Evolutionary conservation across 192 early-diverging fungal species (phyloP).

Genomic region (Backusella sp.): DNA sequence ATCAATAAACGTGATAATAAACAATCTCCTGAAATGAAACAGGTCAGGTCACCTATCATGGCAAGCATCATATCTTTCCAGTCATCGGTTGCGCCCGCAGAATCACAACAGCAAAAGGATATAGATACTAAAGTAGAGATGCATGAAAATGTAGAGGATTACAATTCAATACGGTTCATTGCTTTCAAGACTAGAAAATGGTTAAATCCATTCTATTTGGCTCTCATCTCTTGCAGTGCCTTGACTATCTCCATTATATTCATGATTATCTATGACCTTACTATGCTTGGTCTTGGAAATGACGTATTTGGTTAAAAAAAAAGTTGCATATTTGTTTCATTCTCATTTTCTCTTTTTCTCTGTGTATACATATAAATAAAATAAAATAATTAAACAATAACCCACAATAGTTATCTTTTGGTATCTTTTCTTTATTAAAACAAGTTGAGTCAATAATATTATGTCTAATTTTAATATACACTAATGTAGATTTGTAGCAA

Average conservation of each 20-base stretch:
- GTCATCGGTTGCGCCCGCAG: slow-evolving; percentile 10
- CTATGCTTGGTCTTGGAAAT: slow-evolving; percentile 42
- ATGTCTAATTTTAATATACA: no score
- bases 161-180: slow-evolving; percentile 1
- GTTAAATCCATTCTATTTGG: slow-evolving; percentile 28
- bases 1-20: not conserved
- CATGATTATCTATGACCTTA: slow-evolving; percentile 55
- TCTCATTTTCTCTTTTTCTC: not conserved
- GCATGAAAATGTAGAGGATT: slow-evolving; percentile 9
- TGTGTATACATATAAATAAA: slow-evolving; percentile 1
- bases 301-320: slow-evolving; percentile 29
- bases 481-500: no score
- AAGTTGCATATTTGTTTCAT: not conserved
- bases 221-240: slow-evolving; percentile 21
- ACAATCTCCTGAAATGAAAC: not conserved
- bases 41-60: not conserved
- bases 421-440: no score
- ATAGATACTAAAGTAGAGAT: slow-evolving; percentile 2
- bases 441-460: no score
- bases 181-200: slow-evolving; percentile 12
- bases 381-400: not conserved
- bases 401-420: no score
- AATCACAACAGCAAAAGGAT: not conserved
- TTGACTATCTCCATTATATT: slow-evolving; percentile 38
- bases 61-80: slow-evolving; percentile 1